Percentiles rank a stretch among this genome's conserved stretches.
phyloP scores from a whole-genome alignment of 108 stramenopile genomes.

The Fistulifera pelliculosa region DNA sequence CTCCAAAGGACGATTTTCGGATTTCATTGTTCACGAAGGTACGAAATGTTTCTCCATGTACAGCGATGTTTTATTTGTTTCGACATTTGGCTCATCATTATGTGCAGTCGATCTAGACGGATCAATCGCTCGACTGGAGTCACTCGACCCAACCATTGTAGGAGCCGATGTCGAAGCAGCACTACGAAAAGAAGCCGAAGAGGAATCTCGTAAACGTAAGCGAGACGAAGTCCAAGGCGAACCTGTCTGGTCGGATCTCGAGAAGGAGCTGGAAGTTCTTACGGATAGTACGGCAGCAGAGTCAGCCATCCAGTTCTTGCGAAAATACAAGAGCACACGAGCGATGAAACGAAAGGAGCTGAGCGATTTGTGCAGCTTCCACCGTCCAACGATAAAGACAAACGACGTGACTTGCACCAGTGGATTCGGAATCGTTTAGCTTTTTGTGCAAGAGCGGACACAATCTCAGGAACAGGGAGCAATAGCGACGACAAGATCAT shows the following conservation, averaged over 20 bases:
- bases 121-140: slow-evolving; percentile 48
- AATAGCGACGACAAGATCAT: slow-evolving; percentile 23
- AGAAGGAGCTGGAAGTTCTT: slow-evolving; percentile 16
- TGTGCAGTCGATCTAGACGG: slow-evolving; percentile 43
- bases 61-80: slow-evolving; percentile 1
- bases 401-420: slow-evolving; percentile 47
- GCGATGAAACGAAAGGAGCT: not conserved
- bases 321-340: slow-evolving; percentile 6
- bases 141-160: slow-evolving; percentile 15
- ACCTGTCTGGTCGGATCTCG: slow-evolving; percentile 13
- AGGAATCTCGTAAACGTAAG: slow-evolving; percentile 7
- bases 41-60: not conserved
- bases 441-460: slow-evolving; percentile 52
- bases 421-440: slow-evolving; percentile 38
- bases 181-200: not conserved
- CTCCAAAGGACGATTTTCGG: slow-evolving; percentile 74
- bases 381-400: slow-evolving; percentile 41
- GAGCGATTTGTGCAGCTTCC: slow-evolving; percentile 34
- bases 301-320: slow-evolving; percentile 25
- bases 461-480: slow-evolving; percentile 3
- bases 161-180: not conserved
- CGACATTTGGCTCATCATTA: not conserved
- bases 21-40: slow-evolving; percentile 83
- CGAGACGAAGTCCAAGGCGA: slow-evolving; percentile 13
- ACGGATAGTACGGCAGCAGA: slow-evolving; percentile 4